Conservation (phyloP, 176 grass and related monocot genomes). For the Musa beccarii region DNA sequence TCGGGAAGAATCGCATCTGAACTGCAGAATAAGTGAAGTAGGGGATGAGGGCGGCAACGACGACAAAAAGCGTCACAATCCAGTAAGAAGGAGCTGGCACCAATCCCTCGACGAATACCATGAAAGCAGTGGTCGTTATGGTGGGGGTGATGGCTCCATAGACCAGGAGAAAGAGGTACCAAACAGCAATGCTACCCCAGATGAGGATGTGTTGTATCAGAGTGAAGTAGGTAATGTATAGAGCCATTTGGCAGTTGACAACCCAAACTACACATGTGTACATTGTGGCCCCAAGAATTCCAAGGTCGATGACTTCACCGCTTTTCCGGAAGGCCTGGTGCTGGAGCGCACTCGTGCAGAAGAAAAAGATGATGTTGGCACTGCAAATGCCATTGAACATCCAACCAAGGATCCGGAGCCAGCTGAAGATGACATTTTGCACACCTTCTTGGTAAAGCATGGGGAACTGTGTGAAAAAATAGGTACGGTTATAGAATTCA, state of each 20-base stretch:
- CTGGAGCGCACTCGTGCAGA: constrained; percentile 22
- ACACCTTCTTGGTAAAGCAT: constrained; percentile 92
- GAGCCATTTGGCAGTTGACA: constrained; percentile 58
- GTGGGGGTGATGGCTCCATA: constrained; percentile 61
- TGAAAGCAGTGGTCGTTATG: constrained; percentile 50
- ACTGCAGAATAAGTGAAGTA: constrained; percentile 15
- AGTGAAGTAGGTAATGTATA: constrained; percentile 70
- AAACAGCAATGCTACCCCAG: constrained; percentile 56
- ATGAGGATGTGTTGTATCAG: constrained; percentile 70
- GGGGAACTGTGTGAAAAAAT: constrained; percentile 44
- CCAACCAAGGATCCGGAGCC: constrained; percentile 67
- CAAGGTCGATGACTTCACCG: constrained; percentile 38
- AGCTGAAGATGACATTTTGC: constrained; percentile 67
- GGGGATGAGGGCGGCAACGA: constrained; percentile 33
- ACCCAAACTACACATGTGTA: constrained; percentile 78
- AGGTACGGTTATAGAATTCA: neutral
- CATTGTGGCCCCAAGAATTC: constrained; percentile 33
- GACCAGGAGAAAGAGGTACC: constrained; percentile 70
- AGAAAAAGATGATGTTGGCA: constrained; percentile 62
- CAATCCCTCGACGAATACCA: constrained; percentile 47
- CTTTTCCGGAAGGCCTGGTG: constrained; percentile 41
- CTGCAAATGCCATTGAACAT: constrained; percentile 48
- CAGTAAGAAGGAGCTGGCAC: constrained; percentile 48
- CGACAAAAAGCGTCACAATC: constrained; percentile 52
- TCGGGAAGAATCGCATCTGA: constrained; percentile 15